Conservation (phyloP, 345 rosid genomes). For the Pistacia atlantica region DNA sequence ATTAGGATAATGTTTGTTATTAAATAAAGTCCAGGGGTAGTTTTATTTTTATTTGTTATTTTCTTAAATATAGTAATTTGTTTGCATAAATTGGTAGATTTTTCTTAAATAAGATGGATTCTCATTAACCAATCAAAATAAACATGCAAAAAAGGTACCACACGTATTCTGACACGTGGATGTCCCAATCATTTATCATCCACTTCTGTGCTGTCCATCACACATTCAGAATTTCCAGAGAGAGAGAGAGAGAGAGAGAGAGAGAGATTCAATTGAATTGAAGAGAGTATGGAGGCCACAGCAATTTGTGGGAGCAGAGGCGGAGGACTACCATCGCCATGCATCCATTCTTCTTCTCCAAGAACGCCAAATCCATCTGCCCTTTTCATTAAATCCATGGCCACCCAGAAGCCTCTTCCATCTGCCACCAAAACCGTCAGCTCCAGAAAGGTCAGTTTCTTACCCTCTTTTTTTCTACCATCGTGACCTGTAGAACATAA, state of each 20-base stretch:
- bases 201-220: background rate
- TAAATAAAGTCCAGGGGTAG: no score
- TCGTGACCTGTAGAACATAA: no score
- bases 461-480: no score
- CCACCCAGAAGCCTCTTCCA: constrained; percentile 66
- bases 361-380: constrained; percentile 7
- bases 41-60: no score
- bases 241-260: no score
- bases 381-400: constrained; percentile 61
- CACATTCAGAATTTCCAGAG: no score
- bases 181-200: constrained; percentile 8
- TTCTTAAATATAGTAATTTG: no score
- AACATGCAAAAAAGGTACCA: background rate
- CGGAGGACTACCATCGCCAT: constrained; percentile 16
- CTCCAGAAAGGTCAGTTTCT: constrained; percentile 52
- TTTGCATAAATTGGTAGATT: no score
- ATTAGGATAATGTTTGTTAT: no score
- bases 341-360: constrained; percentile 23
- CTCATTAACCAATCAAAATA: background rate
- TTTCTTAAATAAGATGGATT: no score
- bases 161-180: constrained; percentile 24
- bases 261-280: background rate
- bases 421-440: constrained; percentile 51
- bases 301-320: constrained; percentile 35
- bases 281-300: constrained; percentile 40